A percentile compares a stretch with the other conserved stretches of the same genome.
Conservation (phyloP, 148 eudicot species). For the Linanthus parryae region DNA sequence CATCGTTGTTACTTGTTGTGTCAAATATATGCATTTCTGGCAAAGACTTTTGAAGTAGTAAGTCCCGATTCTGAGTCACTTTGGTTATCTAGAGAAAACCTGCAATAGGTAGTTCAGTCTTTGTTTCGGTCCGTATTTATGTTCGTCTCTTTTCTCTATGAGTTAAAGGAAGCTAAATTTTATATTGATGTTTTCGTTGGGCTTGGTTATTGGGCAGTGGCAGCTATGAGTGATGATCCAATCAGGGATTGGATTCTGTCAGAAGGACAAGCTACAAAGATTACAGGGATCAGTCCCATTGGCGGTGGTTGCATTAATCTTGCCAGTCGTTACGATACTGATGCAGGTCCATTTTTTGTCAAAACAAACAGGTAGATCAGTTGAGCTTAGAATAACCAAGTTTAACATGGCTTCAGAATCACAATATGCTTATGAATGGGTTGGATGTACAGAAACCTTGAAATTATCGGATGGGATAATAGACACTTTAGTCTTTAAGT, state of each 20-base stretch:
- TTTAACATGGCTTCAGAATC: too few species aligned
- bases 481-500: too few species aligned
- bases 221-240: conserved; percentile 78
- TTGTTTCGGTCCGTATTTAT: too few species aligned
- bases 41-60: not conserved
- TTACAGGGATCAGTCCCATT: conserved; percentile 56
- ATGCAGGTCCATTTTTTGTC: conserved; percentile 90
- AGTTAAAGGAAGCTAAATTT: not conserved
- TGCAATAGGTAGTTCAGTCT: not conserved
- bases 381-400: too few species aligned
- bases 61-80: not conserved
- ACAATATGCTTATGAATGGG: too few species aligned
- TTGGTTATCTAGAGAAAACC: not conserved
- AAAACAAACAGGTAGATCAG: conserved; percentile 85
- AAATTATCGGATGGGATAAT: too few species aligned
- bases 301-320: conserved; percentile 97
- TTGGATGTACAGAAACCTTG: too few species aligned
- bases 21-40: too few species aligned
- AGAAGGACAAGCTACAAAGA: conserved; percentile 80
- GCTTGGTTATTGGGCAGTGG: conserved; percentile 34
- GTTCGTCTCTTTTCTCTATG: too few species aligned
- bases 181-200: conserved; percentile 3
- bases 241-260: conserved; percentile 82
- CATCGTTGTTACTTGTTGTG: too few species aligned
- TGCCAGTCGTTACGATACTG: conserved; percentile 78